phyloP scores from a whole-genome alignment of 441 rosid species.

The Erysimum pusillum region DNA sequence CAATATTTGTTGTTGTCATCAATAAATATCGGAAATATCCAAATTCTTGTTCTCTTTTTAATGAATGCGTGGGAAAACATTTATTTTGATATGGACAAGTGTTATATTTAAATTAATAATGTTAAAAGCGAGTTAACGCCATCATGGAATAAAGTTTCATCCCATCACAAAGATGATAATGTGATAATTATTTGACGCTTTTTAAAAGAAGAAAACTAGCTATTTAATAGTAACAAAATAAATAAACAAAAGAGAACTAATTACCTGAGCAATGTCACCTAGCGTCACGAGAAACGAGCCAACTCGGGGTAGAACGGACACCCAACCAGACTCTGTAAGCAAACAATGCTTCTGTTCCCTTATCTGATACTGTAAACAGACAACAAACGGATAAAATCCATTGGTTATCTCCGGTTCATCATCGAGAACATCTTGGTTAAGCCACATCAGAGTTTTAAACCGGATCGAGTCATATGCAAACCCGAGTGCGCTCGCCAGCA shows the following conservation, averaged over 20 bases:
- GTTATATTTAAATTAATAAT: neutral
- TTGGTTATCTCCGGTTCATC: constrained; percentile 53
- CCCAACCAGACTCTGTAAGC: constrained; percentile 67
- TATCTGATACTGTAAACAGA: constrained; percentile 75
- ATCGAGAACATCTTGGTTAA: constrained; percentile 46
- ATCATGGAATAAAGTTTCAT: neutral
- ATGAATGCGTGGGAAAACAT: constrained; percentile 11
- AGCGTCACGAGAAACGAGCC: constrained; percentile 70
- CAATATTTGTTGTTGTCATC: neutral
- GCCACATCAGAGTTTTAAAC: constrained; percentile 60
- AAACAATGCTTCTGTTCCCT: constrained; percentile 54
- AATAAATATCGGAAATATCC: neutral
- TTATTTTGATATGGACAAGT: constrained; percentile 26
- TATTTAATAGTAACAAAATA: neutral
- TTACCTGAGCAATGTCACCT: constrained; percentile 86
- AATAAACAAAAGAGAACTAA: constrained; percentile 29
- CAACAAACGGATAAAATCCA: constrained; percentile 74
- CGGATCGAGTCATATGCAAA: constrained; percentile 59
- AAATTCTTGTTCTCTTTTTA: neutral
- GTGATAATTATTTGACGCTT: neutral
- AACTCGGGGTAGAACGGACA: constrained; percentile 57
- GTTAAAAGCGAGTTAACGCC: constrained; percentile 10
- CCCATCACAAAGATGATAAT: constrained; percentile 22
- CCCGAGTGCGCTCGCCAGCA: constrained; percentile 55
- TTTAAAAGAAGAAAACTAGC: neutral